phyloP scores from a whole-genome alignment of 768 basidiomycete species.

The Russula sp. region DNA sequence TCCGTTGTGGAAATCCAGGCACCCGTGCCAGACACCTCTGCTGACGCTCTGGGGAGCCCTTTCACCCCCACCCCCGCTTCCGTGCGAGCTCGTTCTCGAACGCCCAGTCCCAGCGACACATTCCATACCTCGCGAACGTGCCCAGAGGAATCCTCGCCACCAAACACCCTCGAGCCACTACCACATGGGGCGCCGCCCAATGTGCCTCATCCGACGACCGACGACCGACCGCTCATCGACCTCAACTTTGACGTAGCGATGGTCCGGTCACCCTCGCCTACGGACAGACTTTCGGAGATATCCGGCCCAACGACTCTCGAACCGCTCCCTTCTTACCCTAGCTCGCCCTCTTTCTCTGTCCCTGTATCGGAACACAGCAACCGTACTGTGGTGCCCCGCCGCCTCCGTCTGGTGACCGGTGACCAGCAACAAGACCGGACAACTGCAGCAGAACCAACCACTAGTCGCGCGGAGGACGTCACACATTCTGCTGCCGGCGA shows the following conservation, averaged over 20 bases:
- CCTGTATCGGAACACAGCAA: background rate
- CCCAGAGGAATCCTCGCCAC: background rate
- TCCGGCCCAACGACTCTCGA: constrained; percentile 1
- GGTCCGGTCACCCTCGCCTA: constrained; percentile 1
- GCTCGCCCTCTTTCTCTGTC: background rate
- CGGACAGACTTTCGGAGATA: background rate
- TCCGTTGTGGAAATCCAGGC: background rate
- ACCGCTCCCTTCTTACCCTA: constrained; percentile 1
- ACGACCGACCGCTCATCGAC: background rate
- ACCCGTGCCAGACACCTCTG: background rate
- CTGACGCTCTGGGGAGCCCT: background rate
- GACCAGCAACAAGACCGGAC: background rate
- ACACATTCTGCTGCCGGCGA: background rate
- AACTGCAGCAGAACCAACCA: background rate
- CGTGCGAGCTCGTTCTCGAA: background rate
- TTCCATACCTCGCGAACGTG: background rate
- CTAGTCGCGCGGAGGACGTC: background rate
- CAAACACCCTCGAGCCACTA: background rate
- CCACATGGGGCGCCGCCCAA: no score
- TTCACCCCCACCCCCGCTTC: constrained; percentile 12
- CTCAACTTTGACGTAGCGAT: background rate
- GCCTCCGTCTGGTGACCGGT: background rate
- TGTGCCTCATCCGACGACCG: background rate
- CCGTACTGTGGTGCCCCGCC: background rate
- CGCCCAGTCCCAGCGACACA: background rate